A percentile compares a stretch with the other conserved stretches of the same genome.
phyloP scores from a whole-genome alignment of 106 monocot genomes.

The Chionographis japonica region DNA sequence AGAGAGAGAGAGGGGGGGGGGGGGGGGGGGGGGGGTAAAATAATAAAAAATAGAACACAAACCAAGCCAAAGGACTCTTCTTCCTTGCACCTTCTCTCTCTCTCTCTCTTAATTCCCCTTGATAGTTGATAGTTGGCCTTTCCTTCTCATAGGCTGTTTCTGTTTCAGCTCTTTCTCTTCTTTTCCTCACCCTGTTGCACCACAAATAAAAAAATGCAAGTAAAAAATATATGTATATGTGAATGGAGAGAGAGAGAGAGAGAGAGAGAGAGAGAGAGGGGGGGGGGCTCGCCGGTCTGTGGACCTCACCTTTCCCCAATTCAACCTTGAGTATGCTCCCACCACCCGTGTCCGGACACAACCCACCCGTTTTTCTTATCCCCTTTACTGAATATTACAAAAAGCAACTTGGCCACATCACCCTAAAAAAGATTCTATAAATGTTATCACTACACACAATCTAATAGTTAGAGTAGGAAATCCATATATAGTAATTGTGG shows the following conservation, averaged over 20 bases:
- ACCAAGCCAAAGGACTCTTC: not conserved
- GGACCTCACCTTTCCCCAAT: slow-evolving; percentile 15
- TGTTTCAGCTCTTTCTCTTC: not conserved
- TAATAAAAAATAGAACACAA: not conserved
- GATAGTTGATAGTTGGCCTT: not conserved
- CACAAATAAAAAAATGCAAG: slow-evolving; percentile 5
- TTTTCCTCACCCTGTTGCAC: not conserved
- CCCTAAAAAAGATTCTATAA: too few species aligned
- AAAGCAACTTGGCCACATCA: too few species aligned
- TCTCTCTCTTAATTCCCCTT: not conserved
- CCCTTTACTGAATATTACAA: too few species aligned
- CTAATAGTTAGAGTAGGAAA: too few species aligned
- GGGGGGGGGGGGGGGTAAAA: too few species aligned
- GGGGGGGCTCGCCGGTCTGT: slow-evolving; percentile 7
- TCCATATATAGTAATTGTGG: too few species aligned
- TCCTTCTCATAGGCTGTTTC: not conserved
- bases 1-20: not conserved
- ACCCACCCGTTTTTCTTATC: too few species aligned
- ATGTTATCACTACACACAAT: too few species aligned
- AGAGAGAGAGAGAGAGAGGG: slow-evolving; percentile 1
- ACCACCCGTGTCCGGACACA: too few species aligned
- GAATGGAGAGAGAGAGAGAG: not conserved
- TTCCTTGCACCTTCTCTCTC: not conserved
- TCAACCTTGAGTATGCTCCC: too few species aligned
- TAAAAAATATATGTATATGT: not conserved